A percentile compares a stretch with the other conserved stretches of the same genome.
phyloP scores from a whole-genome alignment of 163 green algal genomes.

The Chlamydomonas reinhardtii region DNA sequence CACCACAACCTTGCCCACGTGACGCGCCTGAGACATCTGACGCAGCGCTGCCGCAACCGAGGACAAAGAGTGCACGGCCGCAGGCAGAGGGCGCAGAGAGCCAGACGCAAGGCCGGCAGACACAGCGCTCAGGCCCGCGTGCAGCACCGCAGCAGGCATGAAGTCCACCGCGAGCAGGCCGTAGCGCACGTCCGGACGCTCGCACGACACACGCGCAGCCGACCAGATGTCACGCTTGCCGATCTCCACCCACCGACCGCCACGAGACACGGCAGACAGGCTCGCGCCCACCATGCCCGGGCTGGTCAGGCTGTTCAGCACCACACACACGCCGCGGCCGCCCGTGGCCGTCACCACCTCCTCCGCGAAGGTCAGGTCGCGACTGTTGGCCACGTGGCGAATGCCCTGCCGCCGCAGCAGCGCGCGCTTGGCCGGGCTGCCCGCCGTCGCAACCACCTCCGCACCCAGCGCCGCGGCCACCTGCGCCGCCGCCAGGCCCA shows the following conservation, averaged over 20 bases:
- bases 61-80: constrained; percentile 48
- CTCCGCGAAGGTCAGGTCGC: constrained; percentile 72
- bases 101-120: constrained; percentile 52
- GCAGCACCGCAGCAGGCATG: constrained; percentile 61
- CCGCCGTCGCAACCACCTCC: constrained; percentile 76
- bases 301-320: constrained; percentile 90
- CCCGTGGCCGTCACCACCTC: constrained; percentile 24
- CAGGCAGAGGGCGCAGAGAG: constrained; percentile 51
- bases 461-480: constrained; percentile 58
- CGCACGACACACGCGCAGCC: constrained; percentile 55
- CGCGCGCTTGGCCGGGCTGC: constrained; percentile 78
- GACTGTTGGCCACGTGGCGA: constrained; percentile 68
- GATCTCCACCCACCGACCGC: constrained; percentile 84
- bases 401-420: constrained; percentile 80
- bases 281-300: constrained; percentile 80
- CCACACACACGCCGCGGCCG: constrained; percentile 62
- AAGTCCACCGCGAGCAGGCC: constrained; percentile 78
- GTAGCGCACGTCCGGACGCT: constrained; percentile 68
- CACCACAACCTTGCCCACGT: constrained; percentile 81
- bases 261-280: constrained; percentile 59
- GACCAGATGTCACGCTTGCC: constrained; percentile 83
- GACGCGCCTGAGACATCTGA: constrained; percentile 80
- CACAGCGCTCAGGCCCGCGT: constrained; percentile 55
- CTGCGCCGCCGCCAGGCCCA: constrained; percentile 65
- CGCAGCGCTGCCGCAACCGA: constrained; percentile 71